These are phyloP conservation scores for Blastobotrys illinoisensis DNA, from an alignment of 1,139 yeast species.

Conservation along the genomic window DNA sequence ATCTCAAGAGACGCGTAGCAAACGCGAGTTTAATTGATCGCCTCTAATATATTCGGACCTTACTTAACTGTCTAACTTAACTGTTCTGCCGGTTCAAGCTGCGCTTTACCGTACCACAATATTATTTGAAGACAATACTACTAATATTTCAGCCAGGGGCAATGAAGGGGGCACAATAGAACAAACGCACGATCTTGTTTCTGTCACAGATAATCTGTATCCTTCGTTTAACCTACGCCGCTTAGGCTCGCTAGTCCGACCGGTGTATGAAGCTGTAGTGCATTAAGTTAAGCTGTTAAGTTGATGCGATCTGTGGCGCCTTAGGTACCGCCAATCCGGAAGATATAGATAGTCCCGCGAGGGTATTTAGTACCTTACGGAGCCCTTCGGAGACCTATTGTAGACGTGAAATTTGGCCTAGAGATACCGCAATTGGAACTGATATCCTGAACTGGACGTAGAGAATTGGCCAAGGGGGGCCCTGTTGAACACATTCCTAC, in stretches of 20 bases:
- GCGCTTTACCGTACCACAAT: background rate
- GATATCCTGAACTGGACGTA: background rate
- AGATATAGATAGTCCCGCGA: background rate
- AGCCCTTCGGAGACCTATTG: background rate
- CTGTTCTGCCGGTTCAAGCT: background rate
- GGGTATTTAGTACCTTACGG: background rate
- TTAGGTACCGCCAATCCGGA: background rate
- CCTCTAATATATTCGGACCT: background rate
- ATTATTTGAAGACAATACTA: background rate
- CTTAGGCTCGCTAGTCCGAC: background rate
- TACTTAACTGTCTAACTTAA: background rate
- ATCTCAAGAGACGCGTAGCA: background rate
- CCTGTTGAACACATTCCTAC: background rate
- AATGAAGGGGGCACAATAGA: too few species aligned
- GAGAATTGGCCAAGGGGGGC: background rate
- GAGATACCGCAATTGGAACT: background rate
- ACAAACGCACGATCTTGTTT: background rate
- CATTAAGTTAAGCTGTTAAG: background rate
- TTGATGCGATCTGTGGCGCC: background rate
- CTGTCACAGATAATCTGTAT: background rate
- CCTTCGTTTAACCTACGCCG: background rate
- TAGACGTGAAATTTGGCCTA: background rate
- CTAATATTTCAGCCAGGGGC: too few species aligned
- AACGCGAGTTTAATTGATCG: background rate
- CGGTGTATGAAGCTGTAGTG: background rate